Evolutionary conservation across 768 basidiomycete species (phyloP), one percentile per base, ranked within the genome.

Genomic region (Tricholoma terreum): DNA sequence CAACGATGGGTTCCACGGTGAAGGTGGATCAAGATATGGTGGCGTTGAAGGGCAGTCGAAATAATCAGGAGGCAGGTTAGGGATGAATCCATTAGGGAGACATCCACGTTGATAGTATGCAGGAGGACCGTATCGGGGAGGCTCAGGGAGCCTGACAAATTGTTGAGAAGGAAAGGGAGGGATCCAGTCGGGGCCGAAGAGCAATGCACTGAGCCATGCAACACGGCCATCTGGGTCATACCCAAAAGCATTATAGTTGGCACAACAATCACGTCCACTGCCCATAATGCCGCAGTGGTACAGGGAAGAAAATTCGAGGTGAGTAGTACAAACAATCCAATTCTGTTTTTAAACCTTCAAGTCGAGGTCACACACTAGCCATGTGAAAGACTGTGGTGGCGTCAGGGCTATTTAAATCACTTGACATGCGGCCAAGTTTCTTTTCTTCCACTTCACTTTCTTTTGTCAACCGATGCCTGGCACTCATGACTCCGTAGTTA

Each of bases 161-260:
- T n/a, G n/a, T n/a, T n/a, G n/a, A n/a, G n/a, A n/a, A n/a, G n/a
- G n/a, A n/a, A n/a, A n/a, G n/a, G n/a, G n/a, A n/a, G n/a, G n/a
- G n/a, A n/a, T n/a, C n/a, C 6, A 27, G 30, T 11, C 27, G n/a
- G 8, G 49, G 49, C 17, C 14, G 27, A 31, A 31, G 49, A 50
- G 33, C 49, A 50, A 11, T n/a, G 49, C 14, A 6, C 30, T 34
- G 30, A 50, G 19, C 30, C 33, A 50, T 10, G 27, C 49, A 30
- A 31, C 31, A 30, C 9, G 12, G 17, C 49, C 10, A 50, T 30
- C 24, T 22, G n/a, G n/a, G n/a, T n/a, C n/a, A n/a, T n/a, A n/a
- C n/a, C n/a, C n/a, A n/a, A n/a, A n/a, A n/a, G n/a, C 49, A 19
- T 50, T 50, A 22, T 50, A 50, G 33, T 50, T 50, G 30, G 49